Percentiles rank a stretch among this genome's conserved stretches.
These are phyloP conservation scores for Ceratocystis harringtonii DNA, from an alignment of 2,329 filamentous ascomycete genomes.

Conservation along the genomic window DNA sequence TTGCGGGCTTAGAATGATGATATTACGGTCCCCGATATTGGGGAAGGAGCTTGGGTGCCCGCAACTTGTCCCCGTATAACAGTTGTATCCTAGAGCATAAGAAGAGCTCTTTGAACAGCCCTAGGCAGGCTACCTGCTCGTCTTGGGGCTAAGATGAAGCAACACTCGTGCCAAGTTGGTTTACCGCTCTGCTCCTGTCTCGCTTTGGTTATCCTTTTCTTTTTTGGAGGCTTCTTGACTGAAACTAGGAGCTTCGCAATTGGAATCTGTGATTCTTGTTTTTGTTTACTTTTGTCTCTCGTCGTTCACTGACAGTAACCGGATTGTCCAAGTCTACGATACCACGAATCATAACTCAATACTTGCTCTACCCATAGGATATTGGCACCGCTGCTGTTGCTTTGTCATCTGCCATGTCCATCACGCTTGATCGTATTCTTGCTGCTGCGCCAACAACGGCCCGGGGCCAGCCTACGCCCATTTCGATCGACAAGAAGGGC, in stretches of 20 bases:
- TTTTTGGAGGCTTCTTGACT: not conserved
- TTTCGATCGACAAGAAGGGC: constrained; percentile 77
- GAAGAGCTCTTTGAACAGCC: not conserved
- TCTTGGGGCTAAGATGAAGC: not conserved
- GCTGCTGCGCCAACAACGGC: constrained; percentile 72
- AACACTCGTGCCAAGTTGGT: not conserved
- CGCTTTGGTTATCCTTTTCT: not conserved
- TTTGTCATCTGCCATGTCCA: constrained; percentile 30
- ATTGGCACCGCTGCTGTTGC: not conserved
- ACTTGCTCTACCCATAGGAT: not conserved
- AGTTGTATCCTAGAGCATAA: not conserved
- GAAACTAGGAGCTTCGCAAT: too few relatives aligned
- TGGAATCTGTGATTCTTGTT: too few relatives aligned
- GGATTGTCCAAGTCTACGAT: not conserved
- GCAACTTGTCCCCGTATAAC: not conserved
- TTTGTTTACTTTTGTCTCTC: not conserved
- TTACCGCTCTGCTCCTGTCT: not conserved
- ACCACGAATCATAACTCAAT: too few relatives aligned
- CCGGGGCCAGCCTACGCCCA: constrained; percentile 74
- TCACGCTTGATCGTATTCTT: constrained; percentile 54
- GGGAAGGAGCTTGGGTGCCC: not conserved
- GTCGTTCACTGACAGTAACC: not conserved
- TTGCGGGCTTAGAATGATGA: not conserved
- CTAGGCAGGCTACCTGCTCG: not conserved
- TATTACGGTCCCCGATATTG: not conserved